These are phyloP conservation scores for Clarireedia monteithiana DNA, from an alignment of 2,329 filamentous ascomycete genomes.

Conservation along the genomic window DNA sequence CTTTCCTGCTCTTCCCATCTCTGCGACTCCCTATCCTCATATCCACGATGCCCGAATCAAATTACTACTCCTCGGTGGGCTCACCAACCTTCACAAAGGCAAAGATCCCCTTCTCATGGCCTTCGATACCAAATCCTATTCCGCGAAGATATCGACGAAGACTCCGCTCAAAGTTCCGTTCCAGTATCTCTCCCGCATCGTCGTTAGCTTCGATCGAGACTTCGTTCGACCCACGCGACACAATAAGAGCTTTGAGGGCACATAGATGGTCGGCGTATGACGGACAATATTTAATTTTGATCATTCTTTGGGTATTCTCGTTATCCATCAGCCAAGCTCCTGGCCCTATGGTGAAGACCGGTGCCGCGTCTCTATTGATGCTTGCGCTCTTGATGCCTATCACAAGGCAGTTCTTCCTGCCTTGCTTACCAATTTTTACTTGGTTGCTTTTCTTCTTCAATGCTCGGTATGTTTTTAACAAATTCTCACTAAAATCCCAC, in stretches of 20 bases:
- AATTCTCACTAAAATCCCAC: background rate
- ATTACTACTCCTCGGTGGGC: constrained; percentile 17
- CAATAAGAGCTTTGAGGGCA: constrained; percentile 64
- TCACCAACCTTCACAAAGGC: constrained; percentile 26
- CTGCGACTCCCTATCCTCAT: background rate
- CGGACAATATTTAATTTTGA: constrained; percentile 72
- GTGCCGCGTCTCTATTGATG: constrained; percentile 58
- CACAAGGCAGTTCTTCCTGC: constrained; percentile 85
- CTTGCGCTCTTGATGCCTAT: constrained; percentile 71
- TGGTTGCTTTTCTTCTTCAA: constrained; percentile 85
- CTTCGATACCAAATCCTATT: constrained; percentile 43
- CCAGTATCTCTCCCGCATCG: constrained; percentile 57
- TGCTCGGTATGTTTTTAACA: constrained; percentile 51
- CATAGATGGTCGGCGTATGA: constrained; percentile 80
- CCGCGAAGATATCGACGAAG: constrained; percentile 60
- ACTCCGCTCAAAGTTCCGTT: constrained; percentile 61
- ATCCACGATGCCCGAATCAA: constrained; percentile 20
- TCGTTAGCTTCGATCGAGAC: constrained; percentile 71
- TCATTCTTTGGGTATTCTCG: constrained; percentile 71
- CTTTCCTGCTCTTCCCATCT: background rate
- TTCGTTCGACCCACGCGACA: constrained; percentile 74
- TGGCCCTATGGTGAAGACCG: constrained; percentile 70
- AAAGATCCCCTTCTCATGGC: constrained; percentile 36
- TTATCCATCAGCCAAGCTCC: constrained; percentile 73
- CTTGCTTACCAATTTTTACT: constrained; percentile 74